These are phyloP conservation scores for Sporothrix phasma DNA, from an alignment of 2,329 filamentous ascomycete genomes.

Conservation along the genomic window DNA sequence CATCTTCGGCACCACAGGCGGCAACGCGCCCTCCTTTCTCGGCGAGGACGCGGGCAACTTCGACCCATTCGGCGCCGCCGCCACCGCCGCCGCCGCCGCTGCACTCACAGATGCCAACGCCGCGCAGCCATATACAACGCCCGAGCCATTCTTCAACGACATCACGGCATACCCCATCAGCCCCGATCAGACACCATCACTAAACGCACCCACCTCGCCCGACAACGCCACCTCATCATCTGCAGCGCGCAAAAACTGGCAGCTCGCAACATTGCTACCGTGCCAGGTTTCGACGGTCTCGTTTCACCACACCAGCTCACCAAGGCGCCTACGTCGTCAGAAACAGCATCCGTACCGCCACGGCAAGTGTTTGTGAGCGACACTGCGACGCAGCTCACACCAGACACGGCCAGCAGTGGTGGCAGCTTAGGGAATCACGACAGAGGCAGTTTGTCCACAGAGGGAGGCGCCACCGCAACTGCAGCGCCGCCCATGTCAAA, in stretches of 20 bases:
- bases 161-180: conserved; percentile 36
- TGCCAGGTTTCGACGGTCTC: conserved; percentile 24
- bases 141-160: conserved; percentile 20
- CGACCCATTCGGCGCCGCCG: conserved; percentile 12
- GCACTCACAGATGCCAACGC: not conserved
- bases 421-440: conserved; percentile 20
- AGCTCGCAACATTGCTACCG: conserved; percentile 16
- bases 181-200: conserved; percentile 41
- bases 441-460: conserved; percentile 31
- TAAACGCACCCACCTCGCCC: conserved; percentile 36
- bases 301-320: conserved; percentile 35
- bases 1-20: conserved; percentile 38
- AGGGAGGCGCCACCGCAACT: conserved; percentile 35
- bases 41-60: conserved; percentile 24
- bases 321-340: conserved; percentile 28
- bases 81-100: conserved; percentile 12
- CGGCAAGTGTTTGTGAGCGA: conserved; percentile 19
- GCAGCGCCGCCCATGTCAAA: conserved; percentile 32
- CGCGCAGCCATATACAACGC: conserved; percentile 12
- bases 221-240: conserved; percentile 19
- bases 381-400: conserved; percentile 33
- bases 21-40: conserved; percentile 37
- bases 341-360: conserved; percentile 20
- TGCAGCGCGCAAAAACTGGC: not conserved
- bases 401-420: conserved; percentile 39